phyloP scores from a whole-genome alignment of 345 rosid species.

The Geranium rotundifolium region DNA sequence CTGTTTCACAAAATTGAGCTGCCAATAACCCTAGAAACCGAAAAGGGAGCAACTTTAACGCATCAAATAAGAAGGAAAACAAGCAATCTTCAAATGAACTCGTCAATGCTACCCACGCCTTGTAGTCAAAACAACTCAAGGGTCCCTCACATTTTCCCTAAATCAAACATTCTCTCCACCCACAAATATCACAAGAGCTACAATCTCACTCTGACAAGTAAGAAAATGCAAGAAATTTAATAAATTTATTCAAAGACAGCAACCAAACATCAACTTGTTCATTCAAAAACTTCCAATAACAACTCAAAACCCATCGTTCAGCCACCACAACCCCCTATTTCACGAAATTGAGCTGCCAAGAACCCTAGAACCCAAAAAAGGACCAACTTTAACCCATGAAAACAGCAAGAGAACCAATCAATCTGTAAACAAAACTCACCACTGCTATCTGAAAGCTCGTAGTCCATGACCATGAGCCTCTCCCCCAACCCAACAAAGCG shows the following conservation, averaged over 20 bases:
- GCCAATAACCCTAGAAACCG: not conserved
- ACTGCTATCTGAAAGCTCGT: no score
- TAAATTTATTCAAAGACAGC: not conserved
- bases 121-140: no score
- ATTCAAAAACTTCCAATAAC: not conserved
- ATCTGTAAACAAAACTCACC: conserved; percentile 20
- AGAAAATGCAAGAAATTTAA: not conserved
- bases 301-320: not conserved
- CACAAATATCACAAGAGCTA: not conserved
- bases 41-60: not conserved
- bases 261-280: not conserved
- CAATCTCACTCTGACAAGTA: not conserved
- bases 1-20: not conserved
- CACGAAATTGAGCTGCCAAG: not conserved
- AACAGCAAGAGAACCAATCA: not conserved
- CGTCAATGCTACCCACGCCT: conserved; percentile 31
- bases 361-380: not conserved
- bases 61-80: not conserved
- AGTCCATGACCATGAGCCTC: no score
- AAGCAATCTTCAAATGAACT: conserved; percentile 7
- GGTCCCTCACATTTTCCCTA: no score
- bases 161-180: conserved; percentile 4
- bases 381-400: not conserved
- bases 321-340: not conserved
- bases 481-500: not conserved